Evolutionary conservation across 31 red algal species (phyloP).

Genomic region (Odonthalia washingtoniensis): DNA sequence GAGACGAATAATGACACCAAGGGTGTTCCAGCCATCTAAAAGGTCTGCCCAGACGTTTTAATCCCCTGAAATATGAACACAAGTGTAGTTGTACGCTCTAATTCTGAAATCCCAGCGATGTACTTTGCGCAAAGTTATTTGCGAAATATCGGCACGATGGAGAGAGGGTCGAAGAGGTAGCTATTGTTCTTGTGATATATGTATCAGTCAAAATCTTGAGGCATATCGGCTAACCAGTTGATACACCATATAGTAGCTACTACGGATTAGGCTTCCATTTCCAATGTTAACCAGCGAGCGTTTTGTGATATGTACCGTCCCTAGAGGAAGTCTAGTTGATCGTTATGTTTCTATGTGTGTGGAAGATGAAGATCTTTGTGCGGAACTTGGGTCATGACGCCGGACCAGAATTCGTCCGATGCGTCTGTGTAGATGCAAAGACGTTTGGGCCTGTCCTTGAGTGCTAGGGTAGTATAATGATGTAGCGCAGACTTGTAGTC

Average conservation of each 20-base stretch:
- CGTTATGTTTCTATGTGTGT: not conserved
- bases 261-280: not conserved
- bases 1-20: not conserved
- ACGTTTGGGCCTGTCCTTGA: not conserved
- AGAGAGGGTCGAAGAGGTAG: conserved; percentile 10
- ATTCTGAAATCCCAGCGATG: conserved; percentile 6
- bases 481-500: conserved; percentile 1
- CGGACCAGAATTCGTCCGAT: conserved; percentile 19
- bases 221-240: not conserved
- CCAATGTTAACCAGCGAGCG: conserved; percentile 11
- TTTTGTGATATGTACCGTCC: not conserved
- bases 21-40: not conserved
- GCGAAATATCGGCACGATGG: not conserved
- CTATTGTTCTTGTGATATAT: conserved; percentile 25
- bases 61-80: not conserved
- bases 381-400: conserved; percentile 12
- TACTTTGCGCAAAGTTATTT: not conserved
- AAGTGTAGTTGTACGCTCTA: conserved; percentile 16
- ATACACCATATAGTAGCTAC: conserved; percentile 3
- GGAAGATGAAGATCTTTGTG: not conserved
- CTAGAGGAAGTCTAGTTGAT: not conserved
- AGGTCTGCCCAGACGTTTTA: conserved; percentile 23
- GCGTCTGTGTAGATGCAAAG: conserved; percentile 9
- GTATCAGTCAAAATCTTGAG: not conserved
- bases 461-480: not conserved